A percentile compares a stretch with the other conserved stretches of the same genome.
These are phyloP conservation scores for Zanthoxylum bungeanum DNA, from an alignment of 345 rosid species.

Conservation along the genomic window DNA sequence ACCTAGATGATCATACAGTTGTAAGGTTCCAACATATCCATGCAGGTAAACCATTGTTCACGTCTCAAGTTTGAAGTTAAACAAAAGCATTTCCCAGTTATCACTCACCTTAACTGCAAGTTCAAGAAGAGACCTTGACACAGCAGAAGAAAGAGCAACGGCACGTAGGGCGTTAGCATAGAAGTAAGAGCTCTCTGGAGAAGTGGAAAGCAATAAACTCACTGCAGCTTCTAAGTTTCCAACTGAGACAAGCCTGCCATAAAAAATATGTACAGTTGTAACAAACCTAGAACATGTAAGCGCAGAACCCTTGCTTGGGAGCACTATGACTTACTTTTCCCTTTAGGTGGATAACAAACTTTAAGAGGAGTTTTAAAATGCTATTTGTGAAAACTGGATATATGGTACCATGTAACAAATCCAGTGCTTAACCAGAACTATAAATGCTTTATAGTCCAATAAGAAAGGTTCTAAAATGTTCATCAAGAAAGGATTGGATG, in stretches of 20 bases:
- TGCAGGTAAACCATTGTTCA: conserved; percentile 1
- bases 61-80: neutral
- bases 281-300: conserved; percentile 6
- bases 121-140: conserved; percentile 91
- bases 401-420: neutral
- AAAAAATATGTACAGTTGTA: conserved; percentile 7
- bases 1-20: conserved; percentile 45
- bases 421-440: neutral
- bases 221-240: conserved; percentile 98
- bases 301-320: neutral
- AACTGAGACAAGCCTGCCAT: conserved; percentile 76
- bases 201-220: conserved; percentile 82
- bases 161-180: conserved; percentile 95
- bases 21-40: conserved; percentile 8
- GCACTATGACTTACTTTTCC: neutral
- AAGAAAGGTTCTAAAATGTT: neutral
- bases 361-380: neutral
- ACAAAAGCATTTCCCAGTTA: neutral
- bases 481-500: neutral
- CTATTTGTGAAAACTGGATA: neutral
- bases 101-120: conserved; percentile 85
- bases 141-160: conserved; percentile 95
- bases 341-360: neutral
- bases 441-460: neutral
- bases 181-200: conserved; percentile 90